Percentiles rank a stretch among this genome's conserved stretches.
Evolutionary conservation across 1,139 yeast species (phyloP).

Genomic region (Nakaseomyces kungkrabaensis): DNA sequence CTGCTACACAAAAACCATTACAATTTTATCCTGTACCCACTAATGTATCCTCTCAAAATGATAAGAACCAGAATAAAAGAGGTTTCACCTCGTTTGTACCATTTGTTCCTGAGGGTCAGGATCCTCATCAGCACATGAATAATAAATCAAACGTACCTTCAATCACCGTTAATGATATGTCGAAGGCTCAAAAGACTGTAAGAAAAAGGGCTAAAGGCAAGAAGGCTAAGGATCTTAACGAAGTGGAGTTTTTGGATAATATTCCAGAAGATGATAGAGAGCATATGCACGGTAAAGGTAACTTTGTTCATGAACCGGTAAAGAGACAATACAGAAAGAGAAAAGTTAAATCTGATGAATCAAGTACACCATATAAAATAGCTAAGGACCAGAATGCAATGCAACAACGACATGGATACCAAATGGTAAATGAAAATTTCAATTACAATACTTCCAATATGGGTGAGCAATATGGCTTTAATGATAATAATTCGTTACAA

Average conservation of each 20-base stretch:
- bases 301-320: background rate
- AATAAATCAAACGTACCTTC: background rate
- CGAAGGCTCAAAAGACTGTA: background rate
- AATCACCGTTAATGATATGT: constrained; percentile 1
- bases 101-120: constrained; percentile 2
- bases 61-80: background rate
- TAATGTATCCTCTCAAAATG: constrained; percentile 1
- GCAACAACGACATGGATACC: background rate
- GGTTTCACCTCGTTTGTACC: constrained; percentile 1
- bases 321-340: constrained; percentile 1
- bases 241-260: background rate
- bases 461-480: background rate
- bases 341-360: background rate
- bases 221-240: background rate
- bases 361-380: background rate
- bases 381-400: background rate
- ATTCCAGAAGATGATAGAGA: constrained; percentile 2
- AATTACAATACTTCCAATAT: background rate
- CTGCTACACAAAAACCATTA: constrained; percentile 28
- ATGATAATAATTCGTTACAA: background rate
- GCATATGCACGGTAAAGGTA: background rate
- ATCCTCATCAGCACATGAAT: background rate
- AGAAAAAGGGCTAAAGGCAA: background rate
- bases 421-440: background rate
- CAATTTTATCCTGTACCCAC: constrained; percentile 28